A percentile compares a stretch with the other conserved stretches of the same genome.
phyloP scores from a whole-genome alignment of 306 rosid genomes.

The Malus sylvestris region DNA sequence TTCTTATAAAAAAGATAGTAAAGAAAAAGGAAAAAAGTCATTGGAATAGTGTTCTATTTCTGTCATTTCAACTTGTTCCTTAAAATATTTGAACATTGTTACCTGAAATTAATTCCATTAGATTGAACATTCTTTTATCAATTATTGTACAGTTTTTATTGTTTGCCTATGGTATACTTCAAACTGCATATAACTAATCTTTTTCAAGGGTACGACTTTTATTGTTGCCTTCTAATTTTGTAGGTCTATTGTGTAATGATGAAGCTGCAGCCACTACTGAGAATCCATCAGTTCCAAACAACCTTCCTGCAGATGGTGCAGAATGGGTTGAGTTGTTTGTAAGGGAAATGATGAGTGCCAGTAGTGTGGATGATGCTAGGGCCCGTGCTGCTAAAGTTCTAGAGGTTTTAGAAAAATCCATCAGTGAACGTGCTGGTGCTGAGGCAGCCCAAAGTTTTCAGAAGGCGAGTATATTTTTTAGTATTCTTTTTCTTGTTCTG shows the following conservation, averaged over 20 bases:
- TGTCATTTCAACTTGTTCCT: neutral
- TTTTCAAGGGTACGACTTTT: neutral
- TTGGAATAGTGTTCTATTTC: neutral
- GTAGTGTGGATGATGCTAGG: conserved; percentile 74
- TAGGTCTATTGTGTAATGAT: conserved; percentile 35
- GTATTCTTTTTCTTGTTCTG: neutral
- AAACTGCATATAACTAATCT: neutral
- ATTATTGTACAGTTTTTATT: neutral
- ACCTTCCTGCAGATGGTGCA: conserved; percentile 66
- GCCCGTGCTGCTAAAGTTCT: conserved; percentile 73
- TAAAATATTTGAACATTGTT: neutral
- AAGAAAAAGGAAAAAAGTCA: neutral
- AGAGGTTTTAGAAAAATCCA: conserved; percentile 76
- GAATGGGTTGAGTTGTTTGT: conserved; percentile 92
- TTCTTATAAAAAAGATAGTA: neutral
- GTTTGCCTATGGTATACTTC: neutral
- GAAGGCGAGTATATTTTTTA: conserved; percentile 37
- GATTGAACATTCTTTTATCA: neutral
- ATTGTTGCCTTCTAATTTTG: neutral
- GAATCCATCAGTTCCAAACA: conserved; percentile 30
- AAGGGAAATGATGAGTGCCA: conserved; percentile 69
- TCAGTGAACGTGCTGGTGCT: conserved; percentile 53
- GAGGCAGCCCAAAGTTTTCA: conserved; percentile 55
- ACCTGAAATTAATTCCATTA: neutral
- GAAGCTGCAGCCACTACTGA: conserved; percentile 44